Conservation (phyloP, 2,329 filamentous ascomycete species). For the Lanzia echinophila region DNA sequence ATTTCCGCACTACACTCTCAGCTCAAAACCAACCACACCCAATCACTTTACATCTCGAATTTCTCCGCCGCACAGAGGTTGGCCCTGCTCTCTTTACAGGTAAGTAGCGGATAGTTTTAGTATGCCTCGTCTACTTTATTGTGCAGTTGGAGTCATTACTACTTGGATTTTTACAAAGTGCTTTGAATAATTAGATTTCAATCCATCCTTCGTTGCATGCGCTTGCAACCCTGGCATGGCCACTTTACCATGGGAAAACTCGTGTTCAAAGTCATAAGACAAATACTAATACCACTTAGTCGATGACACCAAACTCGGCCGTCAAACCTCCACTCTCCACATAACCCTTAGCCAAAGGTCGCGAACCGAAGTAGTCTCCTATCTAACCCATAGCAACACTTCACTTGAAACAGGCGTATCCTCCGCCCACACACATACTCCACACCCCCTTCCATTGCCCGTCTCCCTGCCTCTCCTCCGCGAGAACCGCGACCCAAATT, state of each 20-base stretch:
- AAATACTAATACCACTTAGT: conserved; percentile 30
- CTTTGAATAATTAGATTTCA: background rate
- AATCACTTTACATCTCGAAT: conserved; percentile 58
- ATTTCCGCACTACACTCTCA: conserved; percentile 52
- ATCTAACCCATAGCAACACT: conserved; percentile 60
- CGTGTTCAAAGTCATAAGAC: too few species aligned
- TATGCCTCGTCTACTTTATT: background rate
- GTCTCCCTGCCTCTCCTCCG: conserved; percentile 38
- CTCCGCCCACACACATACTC: conserved; percentile 46
- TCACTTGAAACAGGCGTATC: conserved; percentile 50
- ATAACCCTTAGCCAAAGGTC: conserved; percentile 49
- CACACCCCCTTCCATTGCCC: conserved; percentile 33
- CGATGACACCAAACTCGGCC: conserved; percentile 57
- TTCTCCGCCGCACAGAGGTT: conserved; percentile 54
- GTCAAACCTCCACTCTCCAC: conserved; percentile 57
- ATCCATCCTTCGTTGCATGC: background rate
- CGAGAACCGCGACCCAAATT: conserved; percentile 40
- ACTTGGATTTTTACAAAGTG: too few species aligned
- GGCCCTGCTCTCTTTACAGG: conserved; percentile 48
- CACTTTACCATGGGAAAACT: background rate
- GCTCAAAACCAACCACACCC: conserved; percentile 55
- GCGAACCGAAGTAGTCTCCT: conserved; percentile 56
- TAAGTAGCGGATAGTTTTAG: background rate
- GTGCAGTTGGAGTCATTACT: too few species aligned
- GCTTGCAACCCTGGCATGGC: background rate